Percentiles rank a stretch among this genome's conserved stretches.
Conservation (phyloP, 176 grass and related monocot species). For the Oryza officinalis region DNA sequence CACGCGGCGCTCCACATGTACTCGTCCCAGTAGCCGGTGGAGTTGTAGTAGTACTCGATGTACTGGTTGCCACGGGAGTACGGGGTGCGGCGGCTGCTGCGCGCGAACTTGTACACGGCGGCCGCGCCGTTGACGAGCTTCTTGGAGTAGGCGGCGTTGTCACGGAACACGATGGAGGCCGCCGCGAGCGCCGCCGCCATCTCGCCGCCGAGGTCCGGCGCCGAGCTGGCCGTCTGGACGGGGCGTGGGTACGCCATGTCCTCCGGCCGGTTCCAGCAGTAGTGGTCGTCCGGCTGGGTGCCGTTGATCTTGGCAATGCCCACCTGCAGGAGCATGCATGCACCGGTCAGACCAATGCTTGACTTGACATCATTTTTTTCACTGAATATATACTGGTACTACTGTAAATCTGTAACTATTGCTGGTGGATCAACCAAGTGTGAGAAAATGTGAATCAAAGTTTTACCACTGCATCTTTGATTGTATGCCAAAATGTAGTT, state of each 20-base stretch:
- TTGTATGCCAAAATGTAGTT: not conserved
- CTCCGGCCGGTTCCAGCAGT: slow-evolving; percentile 93
- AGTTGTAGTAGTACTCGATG: slow-evolving; percentile 82
- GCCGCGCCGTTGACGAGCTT: slow-evolving; percentile 68
- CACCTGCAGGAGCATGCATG: slow-evolving; percentile 40
- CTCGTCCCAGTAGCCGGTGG: slow-evolving; percentile 90
- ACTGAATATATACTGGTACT: not conserved
- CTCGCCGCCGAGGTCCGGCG: slow-evolving; percentile 76
- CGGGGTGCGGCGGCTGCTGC: slow-evolving; percentile 31
- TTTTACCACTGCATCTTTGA: not conserved
- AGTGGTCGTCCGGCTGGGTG: slow-evolving; percentile 70
- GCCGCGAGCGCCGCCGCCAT: slow-evolving; percentile 75
- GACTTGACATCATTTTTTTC: no score
- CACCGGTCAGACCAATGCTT: no score
- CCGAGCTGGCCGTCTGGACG: slow-evolving; percentile 25
- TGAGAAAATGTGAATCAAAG: not conserved
- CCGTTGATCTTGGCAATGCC: slow-evolving; percentile 50
- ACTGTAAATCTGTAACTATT: not conserved
- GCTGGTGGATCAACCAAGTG: not conserved
- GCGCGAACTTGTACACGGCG: slow-evolving; percentile 80
- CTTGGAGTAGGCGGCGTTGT: slow-evolving; percentile 79
- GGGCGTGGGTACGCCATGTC: slow-evolving; percentile 83
- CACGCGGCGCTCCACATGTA: slow-evolving; percentile 96
- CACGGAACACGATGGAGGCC: slow-evolving; percentile 92
- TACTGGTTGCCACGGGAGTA: slow-evolving; percentile 60